Conservation (phyloP, 108 stramenopile genomes). For the Cyclotella baltica region DNA sequence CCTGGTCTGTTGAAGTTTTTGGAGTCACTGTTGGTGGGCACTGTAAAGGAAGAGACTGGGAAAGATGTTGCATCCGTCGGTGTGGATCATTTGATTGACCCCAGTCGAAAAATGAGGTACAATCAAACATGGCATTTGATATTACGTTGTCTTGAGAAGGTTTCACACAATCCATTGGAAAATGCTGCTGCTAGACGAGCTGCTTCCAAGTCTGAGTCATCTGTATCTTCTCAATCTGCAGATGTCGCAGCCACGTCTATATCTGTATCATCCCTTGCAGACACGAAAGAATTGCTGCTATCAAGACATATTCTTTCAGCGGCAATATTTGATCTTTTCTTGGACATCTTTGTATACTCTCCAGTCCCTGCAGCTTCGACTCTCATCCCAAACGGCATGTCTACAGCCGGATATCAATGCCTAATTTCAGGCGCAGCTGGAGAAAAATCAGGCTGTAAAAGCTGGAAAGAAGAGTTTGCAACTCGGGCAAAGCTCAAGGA, state of each 20-base stretch:
- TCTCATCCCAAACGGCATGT: conserved; percentile 76
- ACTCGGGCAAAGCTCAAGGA: conserved; percentile 30
- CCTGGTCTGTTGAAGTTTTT: conserved; percentile 67
- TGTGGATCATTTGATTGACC: conserved; percentile 20
- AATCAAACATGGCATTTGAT: conserved; percentile 75
- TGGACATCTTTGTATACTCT: conserved; percentile 69
- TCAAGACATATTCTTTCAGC: conserved; percentile 36
- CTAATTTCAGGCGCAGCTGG: conserved; percentile 50
- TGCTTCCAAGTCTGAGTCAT: background rate
- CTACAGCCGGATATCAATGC: conserved; percentile 60
- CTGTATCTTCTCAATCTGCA: conserved; percentile 13
- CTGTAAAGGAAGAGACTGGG: background rate
- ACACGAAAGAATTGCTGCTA: conserved; percentile 12
- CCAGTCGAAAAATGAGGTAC: conserved; percentile 56
- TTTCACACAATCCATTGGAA: conserved; percentile 36
- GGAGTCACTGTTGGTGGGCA: conserved; percentile 17
- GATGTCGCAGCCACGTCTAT: background rate
- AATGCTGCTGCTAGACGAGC: conserved; percentile 26
- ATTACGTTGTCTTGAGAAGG: conserved; percentile 61
- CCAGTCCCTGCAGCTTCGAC: conserved; percentile 28
- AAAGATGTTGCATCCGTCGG: background rate
- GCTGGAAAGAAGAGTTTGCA: conserved; percentile 54
- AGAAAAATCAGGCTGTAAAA: conserved; percentile 60
- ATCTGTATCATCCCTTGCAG: conserved; percentile 1
- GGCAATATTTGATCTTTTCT: conserved; percentile 69